Evolutionary conservation across 2,329 filamentous ascomycete species (phyloP).

Genomic region (Pseudogymnoascus sp.): DNA sequence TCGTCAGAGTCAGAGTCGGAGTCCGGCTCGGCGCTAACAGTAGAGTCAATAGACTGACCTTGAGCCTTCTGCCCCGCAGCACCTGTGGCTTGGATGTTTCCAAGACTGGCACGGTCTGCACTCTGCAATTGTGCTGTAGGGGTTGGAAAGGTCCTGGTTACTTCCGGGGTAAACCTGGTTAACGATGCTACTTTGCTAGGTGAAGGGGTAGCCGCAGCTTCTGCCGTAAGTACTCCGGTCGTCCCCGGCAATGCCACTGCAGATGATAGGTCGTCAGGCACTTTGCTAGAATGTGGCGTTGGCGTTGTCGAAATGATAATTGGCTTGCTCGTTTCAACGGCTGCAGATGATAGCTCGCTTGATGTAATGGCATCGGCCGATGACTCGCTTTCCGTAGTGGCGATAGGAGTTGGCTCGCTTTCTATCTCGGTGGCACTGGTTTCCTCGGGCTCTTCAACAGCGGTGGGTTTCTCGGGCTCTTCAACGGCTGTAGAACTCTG

Average conservation of each 20-base stretch:
- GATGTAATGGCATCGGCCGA: background rate
- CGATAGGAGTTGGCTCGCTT: background rate
- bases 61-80: background rate
- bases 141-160: background rate
- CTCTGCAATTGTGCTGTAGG: conserved; percentile 3
- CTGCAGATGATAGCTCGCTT: background rate
- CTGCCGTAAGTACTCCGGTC: background rate
- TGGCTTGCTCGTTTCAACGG: background rate
- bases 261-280: background rate
- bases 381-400: background rate
- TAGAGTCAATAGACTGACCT: background rate
- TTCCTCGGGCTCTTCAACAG: background rate
- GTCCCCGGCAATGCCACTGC: background rate
- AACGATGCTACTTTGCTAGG: background rate
- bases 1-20: background rate
- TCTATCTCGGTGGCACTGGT: background rate
- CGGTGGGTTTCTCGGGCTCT: too few species aligned
- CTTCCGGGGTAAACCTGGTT: background rate
- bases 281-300: background rate
- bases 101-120: background rate
- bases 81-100: background rate
- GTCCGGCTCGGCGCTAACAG: background rate
- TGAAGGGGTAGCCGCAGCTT: background rate
- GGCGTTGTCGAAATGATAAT: background rate
- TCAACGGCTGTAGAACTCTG: background rate